These are phyloP conservation scores for Ogataea wickerhamii DNA, from an alignment of 805 yeast genomes.

Conservation along the genomic window DNA sequence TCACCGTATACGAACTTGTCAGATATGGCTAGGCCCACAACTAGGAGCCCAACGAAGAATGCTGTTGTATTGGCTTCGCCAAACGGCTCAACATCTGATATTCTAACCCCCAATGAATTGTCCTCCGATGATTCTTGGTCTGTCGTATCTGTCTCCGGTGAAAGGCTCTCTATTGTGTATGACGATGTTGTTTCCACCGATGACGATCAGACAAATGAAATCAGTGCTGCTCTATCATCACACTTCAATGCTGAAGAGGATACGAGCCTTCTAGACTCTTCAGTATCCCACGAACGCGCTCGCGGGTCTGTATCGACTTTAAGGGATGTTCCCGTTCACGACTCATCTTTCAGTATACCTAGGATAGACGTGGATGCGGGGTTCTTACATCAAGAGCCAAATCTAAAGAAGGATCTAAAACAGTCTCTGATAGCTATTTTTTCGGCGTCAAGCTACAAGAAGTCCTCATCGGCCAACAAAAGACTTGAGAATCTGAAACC, in stretches of 20 bases:
- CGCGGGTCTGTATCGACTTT: conserved; percentile 20
- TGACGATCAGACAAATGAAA: conserved; percentile 11
- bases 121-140: conserved; percentile 26
- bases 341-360: conserved; percentile 17
- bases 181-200: conserved; percentile 22
- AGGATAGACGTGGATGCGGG: conserved; percentile 6
- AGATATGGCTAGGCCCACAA: too few species aligned
- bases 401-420: neutral
- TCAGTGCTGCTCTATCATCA: neutral
- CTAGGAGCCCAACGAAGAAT: neutral
- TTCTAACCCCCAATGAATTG: conserved; percentile 18
- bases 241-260: neutral
- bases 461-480: neutral
- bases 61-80: neutral
- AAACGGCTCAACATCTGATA: conserved; percentile 11
- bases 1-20: too few species aligned
- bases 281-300: neutral
- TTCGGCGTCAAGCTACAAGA: neutral
- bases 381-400: neutral
- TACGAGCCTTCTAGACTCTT: neutral
- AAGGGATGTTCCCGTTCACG: conserved; percentile 8
- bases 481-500: conserved; percentile 8
- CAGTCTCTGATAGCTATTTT: neutral
- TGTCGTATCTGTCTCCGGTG: conserved; percentile 15
- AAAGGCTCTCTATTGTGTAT: conserved; percentile 10